These are phyloP conservation scores for Paxillus rubicundulus DNA, from an alignment of 768 basidiomycete genomes.

Conservation along the genomic window DNA sequence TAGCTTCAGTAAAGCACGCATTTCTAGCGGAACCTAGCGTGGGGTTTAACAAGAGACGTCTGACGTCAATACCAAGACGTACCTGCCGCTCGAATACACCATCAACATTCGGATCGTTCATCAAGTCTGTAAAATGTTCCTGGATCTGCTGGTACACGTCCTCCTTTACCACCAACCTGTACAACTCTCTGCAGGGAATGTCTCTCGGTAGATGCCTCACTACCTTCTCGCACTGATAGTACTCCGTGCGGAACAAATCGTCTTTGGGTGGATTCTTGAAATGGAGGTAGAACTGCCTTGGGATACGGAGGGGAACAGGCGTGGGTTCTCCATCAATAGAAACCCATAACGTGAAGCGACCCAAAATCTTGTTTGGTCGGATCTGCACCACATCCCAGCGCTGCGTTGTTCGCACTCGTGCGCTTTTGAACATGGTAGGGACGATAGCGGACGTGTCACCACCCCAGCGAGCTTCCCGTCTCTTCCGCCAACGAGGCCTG, in stretches of 20 bases:
- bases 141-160: constrained; percentile 80
- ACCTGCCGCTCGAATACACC: constrained; percentile 95
- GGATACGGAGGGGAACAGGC: constrained; percentile 79
- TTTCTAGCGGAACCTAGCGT: constrained; percentile 71
- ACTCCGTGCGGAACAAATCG: constrained; percentile 64
- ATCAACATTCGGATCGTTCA: constrained; percentile 92
- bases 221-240: constrained; percentile 72
- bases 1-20: constrained; percentile 77
- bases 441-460: constrained; percentile 42
- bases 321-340: constrained; percentile 76
- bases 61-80: constrained; percentile 9
- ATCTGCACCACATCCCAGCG: constrained; percentile 95
- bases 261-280: constrained; percentile 66
- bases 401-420: constrained; percentile 54
- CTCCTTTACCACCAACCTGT: constrained; percentile 80
- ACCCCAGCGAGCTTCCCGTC: constrained; percentile 47
- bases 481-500: constrained; percentile 73
- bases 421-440: constrained; percentile 73
- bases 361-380: constrained; percentile 68
- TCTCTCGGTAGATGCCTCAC: constrained; percentile 77
- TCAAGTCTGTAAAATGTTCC: constrained; percentile 89
- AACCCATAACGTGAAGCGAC: constrained; percentile 88
- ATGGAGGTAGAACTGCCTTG: constrained; percentile 92
- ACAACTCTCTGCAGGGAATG: constrained; percentile 73
- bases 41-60: not conserved